Conservation (phyloP, 2,329 filamentous ascomycete species). For the Aspergillus alliaceus region DNA sequence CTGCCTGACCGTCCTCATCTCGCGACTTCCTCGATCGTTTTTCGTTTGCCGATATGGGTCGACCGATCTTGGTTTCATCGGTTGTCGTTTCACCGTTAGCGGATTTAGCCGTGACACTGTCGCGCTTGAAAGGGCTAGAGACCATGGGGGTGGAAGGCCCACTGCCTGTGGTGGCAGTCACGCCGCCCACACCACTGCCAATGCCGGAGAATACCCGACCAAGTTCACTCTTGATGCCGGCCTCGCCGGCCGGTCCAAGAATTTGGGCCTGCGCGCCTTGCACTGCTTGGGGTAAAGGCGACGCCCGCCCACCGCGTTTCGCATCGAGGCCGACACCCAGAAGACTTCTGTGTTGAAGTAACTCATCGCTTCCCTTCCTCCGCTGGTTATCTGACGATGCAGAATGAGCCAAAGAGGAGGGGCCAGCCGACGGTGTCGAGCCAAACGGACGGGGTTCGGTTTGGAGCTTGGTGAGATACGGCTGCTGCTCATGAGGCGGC, state of each 20-base stretch:
- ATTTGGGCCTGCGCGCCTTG: constrained; percentile 85
- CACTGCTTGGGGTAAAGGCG: constrained; percentile 87
- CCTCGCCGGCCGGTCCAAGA: constrained; percentile 75
- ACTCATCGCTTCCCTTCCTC: constrained; percentile 54
- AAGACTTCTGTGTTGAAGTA: constrained; percentile 64
- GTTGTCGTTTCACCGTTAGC: constrained; percentile 37
- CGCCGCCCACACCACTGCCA: constrained; percentile 64
- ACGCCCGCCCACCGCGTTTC: constrained; percentile 78
- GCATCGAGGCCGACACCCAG: constrained; percentile 72
- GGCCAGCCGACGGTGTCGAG: constrained; percentile 31
- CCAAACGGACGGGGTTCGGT: constrained; percentile 35
- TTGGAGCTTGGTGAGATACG: constrained; percentile 34
- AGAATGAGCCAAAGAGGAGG: constrained; percentile 25
- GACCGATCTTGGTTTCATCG: constrained; percentile 42
- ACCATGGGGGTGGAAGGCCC: constrained; percentile 56
- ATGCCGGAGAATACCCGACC: constrained; percentile 96
- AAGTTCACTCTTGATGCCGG: constrained; percentile 91
- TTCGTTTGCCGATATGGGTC: constrained; percentile 50
- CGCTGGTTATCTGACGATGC: constrained; percentile 38
- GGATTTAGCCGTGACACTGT: constrained; percentile 49
- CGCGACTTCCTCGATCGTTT: constrained; percentile 69
- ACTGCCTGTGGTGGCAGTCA: constrained; percentile 51
- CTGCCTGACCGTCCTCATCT: constrained; percentile 69
- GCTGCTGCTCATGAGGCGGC: constrained; percentile 34
- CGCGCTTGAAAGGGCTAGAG: constrained; percentile 52